Evolutionary conservation across 352 stramenopile species (phyloP).

Genomic region (Phytophthora niederhauseri): DNA sequence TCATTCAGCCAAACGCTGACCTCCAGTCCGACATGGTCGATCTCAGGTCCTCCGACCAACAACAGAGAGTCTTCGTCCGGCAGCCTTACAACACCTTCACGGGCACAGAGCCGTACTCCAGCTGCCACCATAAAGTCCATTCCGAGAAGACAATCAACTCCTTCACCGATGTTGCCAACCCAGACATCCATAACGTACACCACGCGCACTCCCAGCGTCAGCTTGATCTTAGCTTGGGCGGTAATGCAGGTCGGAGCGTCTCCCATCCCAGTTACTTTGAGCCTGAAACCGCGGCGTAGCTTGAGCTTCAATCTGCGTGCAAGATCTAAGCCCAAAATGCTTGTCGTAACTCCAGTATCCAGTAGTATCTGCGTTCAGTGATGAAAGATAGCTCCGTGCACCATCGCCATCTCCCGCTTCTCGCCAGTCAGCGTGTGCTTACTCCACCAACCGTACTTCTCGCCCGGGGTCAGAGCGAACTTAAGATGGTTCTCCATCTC

Average conservation of each 20-base stretch:
- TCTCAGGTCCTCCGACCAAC: not conserved
- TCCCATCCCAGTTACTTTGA: constrained; percentile 18
- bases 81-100: constrained; percentile 10
- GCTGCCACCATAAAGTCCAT: constrained; percentile 39
- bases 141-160: constrained; percentile 32
- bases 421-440: not conserved
- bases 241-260: constrained; percentile 24
- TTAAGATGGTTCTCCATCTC: not conserved
- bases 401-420: not conserved
- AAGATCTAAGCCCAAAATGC: constrained; percentile 34
- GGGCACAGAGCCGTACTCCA: constrained; percentile 18
- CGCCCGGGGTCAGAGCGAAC: constrained; percentile 1
- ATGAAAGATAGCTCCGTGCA: no score
- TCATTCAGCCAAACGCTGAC: not conserved
- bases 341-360: constrained; percentile 26
- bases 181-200: constrained; percentile 32
- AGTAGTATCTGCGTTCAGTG: constrained; percentile 16
- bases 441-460: constrained; percentile 19
- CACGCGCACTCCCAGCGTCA: constrained; percentile 29
- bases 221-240: constrained; percentile 24
- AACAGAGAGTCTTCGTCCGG: constrained; percentile 13
- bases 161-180: constrained; percentile 30
- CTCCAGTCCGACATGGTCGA: not conserved
- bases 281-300: not conserved
- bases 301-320: constrained; percentile 30